phyloP scores from a whole-genome alignment of 2,329 filamentous ascomycete species.

The Xylariaceae sp. region DNA sequence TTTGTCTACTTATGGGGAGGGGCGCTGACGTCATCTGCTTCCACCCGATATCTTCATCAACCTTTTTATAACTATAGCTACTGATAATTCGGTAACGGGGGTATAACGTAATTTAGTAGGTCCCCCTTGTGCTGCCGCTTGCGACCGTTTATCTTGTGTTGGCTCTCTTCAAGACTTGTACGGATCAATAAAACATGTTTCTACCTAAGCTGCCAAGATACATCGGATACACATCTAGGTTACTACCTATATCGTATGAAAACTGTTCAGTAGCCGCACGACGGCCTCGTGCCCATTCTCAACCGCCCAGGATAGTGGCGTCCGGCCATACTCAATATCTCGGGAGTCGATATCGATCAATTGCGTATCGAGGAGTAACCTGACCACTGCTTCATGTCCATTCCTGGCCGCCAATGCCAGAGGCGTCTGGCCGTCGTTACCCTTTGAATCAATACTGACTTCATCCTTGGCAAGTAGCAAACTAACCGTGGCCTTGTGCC shows the following conservation, averaged over 20 bases:
- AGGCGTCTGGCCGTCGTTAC: neutral
- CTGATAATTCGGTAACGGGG: too few species aligned
- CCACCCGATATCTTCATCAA: too few species aligned
- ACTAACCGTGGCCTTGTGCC: neutral
- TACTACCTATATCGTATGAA: too few species aligned
- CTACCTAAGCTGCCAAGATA: too few species aligned
- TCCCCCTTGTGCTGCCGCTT: too few species aligned
- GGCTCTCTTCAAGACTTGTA: too few species aligned
- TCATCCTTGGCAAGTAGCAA: neutral
- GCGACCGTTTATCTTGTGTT: too few species aligned
- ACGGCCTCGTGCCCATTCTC: constrained; percentile 2
- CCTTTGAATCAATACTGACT: neutral
- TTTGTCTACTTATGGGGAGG: neutral
- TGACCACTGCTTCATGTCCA: constrained; percentile 2
- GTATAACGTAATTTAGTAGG: too few species aligned
- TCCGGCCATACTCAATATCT: neutral
- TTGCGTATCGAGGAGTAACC: neutral
- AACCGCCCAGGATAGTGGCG: constrained; percentile 3
- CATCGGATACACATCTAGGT: too few species aligned
- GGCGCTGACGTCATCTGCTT: too few species aligned
- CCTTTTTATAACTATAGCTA: too few species aligned
- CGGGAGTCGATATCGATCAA: constrained; percentile 1
- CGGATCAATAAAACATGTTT: too few species aligned
- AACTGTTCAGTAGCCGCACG: neutral
- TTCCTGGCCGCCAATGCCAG: constrained; percentile 1